Conservation (phyloP, 345 rosid species). For the Pugionium cornutum region DNA sequence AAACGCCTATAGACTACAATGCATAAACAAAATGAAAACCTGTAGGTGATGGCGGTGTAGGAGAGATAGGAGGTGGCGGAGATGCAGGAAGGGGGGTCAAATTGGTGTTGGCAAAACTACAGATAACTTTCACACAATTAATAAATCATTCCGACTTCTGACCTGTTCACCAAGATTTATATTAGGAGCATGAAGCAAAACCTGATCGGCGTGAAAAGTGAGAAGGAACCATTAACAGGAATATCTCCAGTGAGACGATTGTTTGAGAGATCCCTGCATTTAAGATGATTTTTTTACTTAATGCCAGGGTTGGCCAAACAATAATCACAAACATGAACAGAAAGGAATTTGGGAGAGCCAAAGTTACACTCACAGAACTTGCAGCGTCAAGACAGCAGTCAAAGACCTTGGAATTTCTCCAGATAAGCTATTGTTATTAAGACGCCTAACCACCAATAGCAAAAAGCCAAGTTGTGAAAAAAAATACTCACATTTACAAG, state of each 20-base stretch:
- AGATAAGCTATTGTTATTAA: constrained; percentile 43
- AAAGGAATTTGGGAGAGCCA: constrained; percentile 18
- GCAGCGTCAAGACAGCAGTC: constrained; percentile 37
- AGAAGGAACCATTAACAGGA: constrained; percentile 47
- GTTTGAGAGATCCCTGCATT: constrained; percentile 44
- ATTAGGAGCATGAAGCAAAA: constrained; percentile 20
- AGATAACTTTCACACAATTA: constrained; percentile 28
- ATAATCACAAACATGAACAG: constrained; percentile 13
- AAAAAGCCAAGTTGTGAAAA: constrained; percentile 23
- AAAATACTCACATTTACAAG: background rate
- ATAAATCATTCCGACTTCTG: constrained; percentile 21
- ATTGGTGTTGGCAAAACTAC: constrained; percentile 39
- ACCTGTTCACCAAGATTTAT: background rate
- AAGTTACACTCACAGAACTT: constrained; percentile 43
- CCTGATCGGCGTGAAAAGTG: constrained; percentile 50
- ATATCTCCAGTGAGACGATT: constrained; percentile 44
- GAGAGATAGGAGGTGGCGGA: constrained; percentile 44
- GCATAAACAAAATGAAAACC: constrained; percentile 32
- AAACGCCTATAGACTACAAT: constrained; percentile 12
- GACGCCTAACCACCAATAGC: constrained; percentile 43
- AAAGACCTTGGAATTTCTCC: constrained; percentile 47
- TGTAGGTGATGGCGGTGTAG: constrained; percentile 39
- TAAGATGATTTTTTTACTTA: constrained; percentile 23
- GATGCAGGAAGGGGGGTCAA: constrained; percentile 40
- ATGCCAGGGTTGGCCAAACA: constrained; percentile 1